Evolutionary conservation across 2,329 filamentous ascomycete species (phyloP).

Genomic region (Huntiella bhutanensis): DNA sequence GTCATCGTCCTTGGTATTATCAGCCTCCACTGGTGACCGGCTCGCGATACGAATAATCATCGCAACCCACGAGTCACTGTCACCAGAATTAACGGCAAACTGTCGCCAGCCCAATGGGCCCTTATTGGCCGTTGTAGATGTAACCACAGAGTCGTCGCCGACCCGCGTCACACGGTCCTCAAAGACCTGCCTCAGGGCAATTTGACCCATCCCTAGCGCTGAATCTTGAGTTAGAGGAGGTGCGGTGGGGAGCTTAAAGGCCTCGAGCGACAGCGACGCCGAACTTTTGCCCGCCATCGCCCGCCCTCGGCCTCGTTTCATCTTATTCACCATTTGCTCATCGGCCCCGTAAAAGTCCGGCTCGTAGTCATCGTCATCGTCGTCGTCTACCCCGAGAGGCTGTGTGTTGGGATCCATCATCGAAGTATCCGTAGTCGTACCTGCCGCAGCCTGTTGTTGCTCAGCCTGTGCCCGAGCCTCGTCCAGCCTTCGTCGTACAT

Average conservation of each 20-base stretch:
- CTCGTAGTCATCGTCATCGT: constrained; percentile 78
- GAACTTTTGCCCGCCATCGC: constrained; percentile 17
- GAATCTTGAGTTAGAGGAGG: constrained; percentile 47
- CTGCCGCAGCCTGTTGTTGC: constrained; percentile 20
- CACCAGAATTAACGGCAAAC: constrained; percentile 66
- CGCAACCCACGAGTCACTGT: constrained; percentile 79
- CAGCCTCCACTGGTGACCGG: constrained; percentile 2
- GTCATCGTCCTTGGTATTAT: constrained; percentile 19
- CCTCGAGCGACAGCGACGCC: constrained; percentile 43
- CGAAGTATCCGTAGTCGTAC: constrained; percentile 7
- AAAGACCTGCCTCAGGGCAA: constrained; percentile 12
- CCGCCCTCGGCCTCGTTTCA: constrained; percentile 48
- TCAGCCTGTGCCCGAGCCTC: constrained; percentile 21
- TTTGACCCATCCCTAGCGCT: constrained; percentile 11
- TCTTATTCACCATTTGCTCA: constrained; percentile 59
- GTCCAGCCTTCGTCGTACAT: constrained; percentile 9
- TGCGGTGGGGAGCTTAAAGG: constrained; percentile 64
- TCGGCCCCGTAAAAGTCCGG: constrained; percentile 67
- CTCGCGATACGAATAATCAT: constrained; percentile 61
- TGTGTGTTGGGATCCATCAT: constrained; percentile 26
- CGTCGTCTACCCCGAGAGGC: constrained; percentile 47
- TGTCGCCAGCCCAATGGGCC: constrained; percentile 59
- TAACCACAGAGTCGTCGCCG: constrained; percentile 39
- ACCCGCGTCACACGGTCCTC: constrained; percentile 32
- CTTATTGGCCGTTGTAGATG: constrained; percentile 28